Evolutionary conservation across 352 stramenopile genomes (phyloP).

Genomic region (Phytopythium vexans): DNA sequence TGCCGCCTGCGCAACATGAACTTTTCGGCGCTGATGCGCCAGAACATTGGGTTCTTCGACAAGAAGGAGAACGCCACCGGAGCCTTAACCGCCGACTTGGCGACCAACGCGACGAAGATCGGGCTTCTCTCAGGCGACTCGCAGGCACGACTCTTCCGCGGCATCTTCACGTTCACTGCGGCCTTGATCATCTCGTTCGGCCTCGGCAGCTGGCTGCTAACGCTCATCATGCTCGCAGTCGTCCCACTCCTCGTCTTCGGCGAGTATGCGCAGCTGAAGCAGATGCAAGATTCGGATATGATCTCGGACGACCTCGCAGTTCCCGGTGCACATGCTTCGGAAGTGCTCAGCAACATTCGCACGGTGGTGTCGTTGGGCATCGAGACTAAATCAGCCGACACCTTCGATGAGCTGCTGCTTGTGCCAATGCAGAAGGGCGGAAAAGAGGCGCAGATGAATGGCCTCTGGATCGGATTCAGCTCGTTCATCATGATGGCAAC

Average conservation of each 20-base stretch:
- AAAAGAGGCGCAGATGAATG: constrained; percentile 36
- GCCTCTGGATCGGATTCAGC: constrained; percentile 61
- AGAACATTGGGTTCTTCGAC: constrained; percentile 76
- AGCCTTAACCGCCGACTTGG: constrained; percentile 43
- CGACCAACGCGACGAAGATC: constrained; percentile 45
- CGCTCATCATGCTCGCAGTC: constrained; percentile 56
- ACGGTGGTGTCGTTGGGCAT: constrained; percentile 40
- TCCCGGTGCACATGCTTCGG: constrained; percentile 37
- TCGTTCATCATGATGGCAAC: constrained; percentile 54
- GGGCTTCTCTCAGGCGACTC: constrained; percentile 49
- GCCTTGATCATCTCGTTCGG: constrained; percentile 62
- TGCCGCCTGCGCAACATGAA: constrained; percentile 41
- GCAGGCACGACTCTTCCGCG: constrained; percentile 36
- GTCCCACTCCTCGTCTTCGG: constrained; percentile 60
- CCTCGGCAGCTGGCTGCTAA: constrained; percentile 63
- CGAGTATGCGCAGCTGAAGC: constrained; percentile 25
- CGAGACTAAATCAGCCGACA: constrained; percentile 18
- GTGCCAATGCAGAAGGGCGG: constrained; percentile 23
- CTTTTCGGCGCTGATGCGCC: constrained; percentile 32
- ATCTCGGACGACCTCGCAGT: constrained; percentile 26
- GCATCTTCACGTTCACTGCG: constrained; percentile 44
- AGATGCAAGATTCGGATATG: constrained; percentile 20
- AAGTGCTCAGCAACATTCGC: constrained; percentile 48
- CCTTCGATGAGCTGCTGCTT: constrained; percentile 21
- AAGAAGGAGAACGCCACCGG: constrained; percentile 57